phyloP scores from a whole-genome alignment of 306 rosid genomes.

The Quercus alba region DNA sequence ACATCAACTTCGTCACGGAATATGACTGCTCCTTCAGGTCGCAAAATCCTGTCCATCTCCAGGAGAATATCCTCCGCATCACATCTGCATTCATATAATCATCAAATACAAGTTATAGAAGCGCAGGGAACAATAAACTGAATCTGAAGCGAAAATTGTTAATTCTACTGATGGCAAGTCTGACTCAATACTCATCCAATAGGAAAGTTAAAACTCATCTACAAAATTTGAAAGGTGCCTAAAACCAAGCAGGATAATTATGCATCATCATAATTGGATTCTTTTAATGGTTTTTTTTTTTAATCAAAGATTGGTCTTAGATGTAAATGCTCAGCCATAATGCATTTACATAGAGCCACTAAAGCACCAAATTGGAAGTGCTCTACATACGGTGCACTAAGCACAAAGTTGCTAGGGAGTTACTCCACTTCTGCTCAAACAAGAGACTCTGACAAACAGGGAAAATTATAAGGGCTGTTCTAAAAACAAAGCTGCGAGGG shows the following conservation, averaged over 20 bases:
- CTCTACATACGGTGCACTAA: background rate
- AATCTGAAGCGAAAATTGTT: background rate
- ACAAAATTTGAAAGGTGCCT: background rate
- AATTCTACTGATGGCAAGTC: conserved; percentile 1
- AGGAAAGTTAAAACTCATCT: background rate
- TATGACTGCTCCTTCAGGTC: conserved; percentile 93
- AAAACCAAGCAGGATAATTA: background rate
- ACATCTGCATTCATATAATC: conserved; percentile 51
- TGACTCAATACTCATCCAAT: background rate
- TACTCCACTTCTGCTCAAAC: background rate
- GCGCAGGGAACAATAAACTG: background rate
- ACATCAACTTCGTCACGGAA: conserved; percentile 81
- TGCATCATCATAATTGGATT: background rate
- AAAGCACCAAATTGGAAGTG: background rate
- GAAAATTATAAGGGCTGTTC: background rate
- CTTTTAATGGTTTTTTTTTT: background rate
- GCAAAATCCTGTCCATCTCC: conserved; percentile 91
- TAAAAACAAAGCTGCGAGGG: background rate
- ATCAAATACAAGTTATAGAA: background rate
- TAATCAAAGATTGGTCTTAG: background rate
- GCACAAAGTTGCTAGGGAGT: background rate
- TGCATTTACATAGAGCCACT: background rate
- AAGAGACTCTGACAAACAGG: background rate
- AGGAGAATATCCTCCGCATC: conserved; percentile 78
- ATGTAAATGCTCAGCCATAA: background rate